Evolutionary conservation across 2,329 filamentous ascomycete genomes (phyloP).

Genomic region (Monosporascus cannonballus): DNA sequence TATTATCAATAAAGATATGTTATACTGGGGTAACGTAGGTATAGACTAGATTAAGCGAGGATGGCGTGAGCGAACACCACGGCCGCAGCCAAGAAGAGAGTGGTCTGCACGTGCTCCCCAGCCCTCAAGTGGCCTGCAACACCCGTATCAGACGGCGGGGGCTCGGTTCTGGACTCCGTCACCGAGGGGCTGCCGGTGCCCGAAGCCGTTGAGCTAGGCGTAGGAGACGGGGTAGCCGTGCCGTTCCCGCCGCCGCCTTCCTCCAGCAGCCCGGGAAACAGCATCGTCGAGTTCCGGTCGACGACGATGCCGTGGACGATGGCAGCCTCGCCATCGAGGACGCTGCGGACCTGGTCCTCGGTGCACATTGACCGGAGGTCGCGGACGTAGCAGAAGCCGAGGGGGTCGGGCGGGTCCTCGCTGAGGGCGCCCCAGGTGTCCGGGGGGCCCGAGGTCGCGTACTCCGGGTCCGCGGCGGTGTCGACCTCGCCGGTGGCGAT

Average conservation of each 20-base stretch:
- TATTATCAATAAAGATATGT: too few relatives aligned
- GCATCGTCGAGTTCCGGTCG: constrained; percentile 21
- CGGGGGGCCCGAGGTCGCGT: constrained; percentile 20
- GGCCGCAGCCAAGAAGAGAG: not conserved
- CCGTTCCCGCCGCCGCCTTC: not conserved
- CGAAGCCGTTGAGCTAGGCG: not conserved
- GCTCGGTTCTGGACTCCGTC: not conserved
- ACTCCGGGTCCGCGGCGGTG: constrained; percentile 40
- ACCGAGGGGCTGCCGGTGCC: not conserved
- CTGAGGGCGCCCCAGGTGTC: constrained; percentile 43
- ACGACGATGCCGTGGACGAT: constrained; percentile 27
- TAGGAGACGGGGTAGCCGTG: not conserved
- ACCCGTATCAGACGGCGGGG: not conserved
- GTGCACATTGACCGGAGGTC: constrained; percentile 47
- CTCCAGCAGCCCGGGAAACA: constrained; percentile 21
- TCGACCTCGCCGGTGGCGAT: constrained; percentile 43
- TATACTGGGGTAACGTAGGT: not conserved
- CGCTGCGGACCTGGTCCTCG: constrained; percentile 30
- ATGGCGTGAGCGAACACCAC: not conserved
- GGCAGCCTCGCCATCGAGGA: constrained; percentile 29
- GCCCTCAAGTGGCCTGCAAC: not conserved
- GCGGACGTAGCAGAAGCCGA: constrained; percentile 54
- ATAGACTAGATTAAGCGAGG: not conserved
- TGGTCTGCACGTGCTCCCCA: not conserved
- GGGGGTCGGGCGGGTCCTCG: constrained; percentile 36